Percentiles rank a stretch among this genome's conserved stretches.
Conservation (phyloP, 257 asterid genomes). For the Euphrasia confusa region DNA sequence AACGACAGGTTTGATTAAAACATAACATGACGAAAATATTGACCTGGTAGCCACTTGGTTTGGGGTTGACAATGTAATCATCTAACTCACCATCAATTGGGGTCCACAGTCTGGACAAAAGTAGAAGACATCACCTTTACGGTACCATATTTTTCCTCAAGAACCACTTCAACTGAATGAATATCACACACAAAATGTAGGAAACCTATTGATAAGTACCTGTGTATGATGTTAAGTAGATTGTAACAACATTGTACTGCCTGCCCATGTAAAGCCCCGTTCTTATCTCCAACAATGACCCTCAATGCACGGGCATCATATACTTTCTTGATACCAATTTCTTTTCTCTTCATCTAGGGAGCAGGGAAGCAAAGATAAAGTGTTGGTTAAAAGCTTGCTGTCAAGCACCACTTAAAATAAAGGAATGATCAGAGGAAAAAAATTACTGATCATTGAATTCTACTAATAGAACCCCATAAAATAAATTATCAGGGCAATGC, state of each 20-base stretch:
- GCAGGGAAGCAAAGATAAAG: slow-evolving; percentile 24
- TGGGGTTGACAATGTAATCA: slow-evolving; percentile 92
- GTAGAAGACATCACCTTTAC: slow-evolving; percentile 15
- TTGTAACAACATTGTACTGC: slow-evolving; percentile 93
- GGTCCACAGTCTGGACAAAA: slow-evolving; percentile 67
- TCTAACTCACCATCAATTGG: slow-evolving; percentile 94
- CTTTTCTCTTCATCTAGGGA: slow-evolving; percentile 86
- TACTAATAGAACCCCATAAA: slow-evolving; percentile 13
- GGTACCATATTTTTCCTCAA: slow-evolving; percentile 18
- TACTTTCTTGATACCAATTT: slow-evolving; percentile 65
- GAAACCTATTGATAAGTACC: slow-evolving; percentile 35
- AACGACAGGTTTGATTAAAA: neutral
- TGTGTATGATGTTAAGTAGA: slow-evolving; percentile 86
- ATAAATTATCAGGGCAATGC: slow-evolving; percentile 13
- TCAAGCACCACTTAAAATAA: slow-evolving; percentile 25
- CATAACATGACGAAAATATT: slow-evolving; percentile 6
- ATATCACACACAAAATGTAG: slow-evolving; percentile 13
- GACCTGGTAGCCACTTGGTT: slow-evolving; percentile 99
- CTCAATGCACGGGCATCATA: slow-evolving; percentile 95
- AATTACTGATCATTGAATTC: slow-evolving; percentile 2
- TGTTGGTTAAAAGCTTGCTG: slow-evolving; percentile 21
- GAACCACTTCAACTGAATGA: slow-evolving; percentile 16
- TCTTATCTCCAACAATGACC: slow-evolving; percentile 90
- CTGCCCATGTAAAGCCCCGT: slow-evolving; percentile 87
- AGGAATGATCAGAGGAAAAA: neutral